Conservation (phyloP, 441 rosid genomes). For the Erodium moschatum region DNA sequence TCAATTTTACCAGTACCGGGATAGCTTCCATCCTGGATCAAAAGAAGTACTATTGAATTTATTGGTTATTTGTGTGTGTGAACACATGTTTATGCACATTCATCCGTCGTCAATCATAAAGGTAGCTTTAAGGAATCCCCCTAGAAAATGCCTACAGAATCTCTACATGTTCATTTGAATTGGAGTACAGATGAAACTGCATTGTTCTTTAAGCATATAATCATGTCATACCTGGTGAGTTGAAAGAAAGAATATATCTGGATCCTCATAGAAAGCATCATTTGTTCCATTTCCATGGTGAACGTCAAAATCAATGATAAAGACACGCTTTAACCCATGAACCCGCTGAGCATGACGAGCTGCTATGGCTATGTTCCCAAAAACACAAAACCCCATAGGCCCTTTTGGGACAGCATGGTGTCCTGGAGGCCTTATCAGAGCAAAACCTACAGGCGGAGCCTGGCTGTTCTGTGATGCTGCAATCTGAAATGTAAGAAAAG, state of each 20-base stretch:
- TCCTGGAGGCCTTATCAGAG: conserved; percentile 91
- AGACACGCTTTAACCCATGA: conserved; percentile 65
- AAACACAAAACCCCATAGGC: conserved; percentile 95
- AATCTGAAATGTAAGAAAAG: conserved; percentile 35
- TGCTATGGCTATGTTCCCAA: conserved; percentile 86
- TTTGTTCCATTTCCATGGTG: conserved; percentile 97
- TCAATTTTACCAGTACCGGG: conserved; percentile 83
- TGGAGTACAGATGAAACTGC: not conserved
- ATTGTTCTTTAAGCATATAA: not conserved
- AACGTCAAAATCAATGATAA: conserved; percentile 91
- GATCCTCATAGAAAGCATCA: conserved; percentile 79
- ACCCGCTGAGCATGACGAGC: conserved; percentile 79
- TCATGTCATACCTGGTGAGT: conserved; percentile 64
- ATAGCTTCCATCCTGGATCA: conserved; percentile 72
- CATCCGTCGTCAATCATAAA: no score
- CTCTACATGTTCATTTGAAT: not conserved
- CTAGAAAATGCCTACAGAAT: no score
- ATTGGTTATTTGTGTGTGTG: not conserved
- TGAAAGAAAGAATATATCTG: conserved; percentile 86
- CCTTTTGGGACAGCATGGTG: conserved; percentile 94
- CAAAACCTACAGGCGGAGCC: conserved; percentile 74
- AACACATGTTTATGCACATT: no score
- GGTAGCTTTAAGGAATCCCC: no score
- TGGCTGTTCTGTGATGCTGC: conserved; percentile 46
- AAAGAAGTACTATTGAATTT: conserved; percentile 10